These are phyloP conservation scores for Passalora sequoiae DNA, from an alignment of 2,329 filamentous ascomycete species.

Conservation along the genomic window DNA sequence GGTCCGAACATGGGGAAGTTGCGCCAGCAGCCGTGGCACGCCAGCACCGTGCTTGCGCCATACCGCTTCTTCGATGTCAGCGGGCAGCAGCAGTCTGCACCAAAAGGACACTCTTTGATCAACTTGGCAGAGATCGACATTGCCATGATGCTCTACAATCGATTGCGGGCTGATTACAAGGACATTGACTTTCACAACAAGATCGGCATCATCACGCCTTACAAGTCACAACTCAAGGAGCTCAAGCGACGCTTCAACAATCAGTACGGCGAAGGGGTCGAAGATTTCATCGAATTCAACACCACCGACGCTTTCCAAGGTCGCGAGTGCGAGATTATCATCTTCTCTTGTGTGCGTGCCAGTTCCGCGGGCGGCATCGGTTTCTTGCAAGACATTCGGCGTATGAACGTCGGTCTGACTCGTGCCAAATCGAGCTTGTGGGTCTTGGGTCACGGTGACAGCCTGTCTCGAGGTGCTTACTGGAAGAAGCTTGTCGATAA, in stretches of 20 bases:
- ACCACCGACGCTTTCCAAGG: slow-evolving; percentile 98
- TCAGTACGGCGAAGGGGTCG: slow-evolving; percentile 68
- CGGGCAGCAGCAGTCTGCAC: slow-evolving; percentile 76
- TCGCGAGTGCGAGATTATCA: slow-evolving; percentile 94
- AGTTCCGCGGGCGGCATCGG: slow-evolving; percentile 90
- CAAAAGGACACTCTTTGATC: slow-evolving; percentile 80
- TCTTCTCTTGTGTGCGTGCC: slow-evolving; percentile 96
- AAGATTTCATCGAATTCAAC: slow-evolving; percentile 87
- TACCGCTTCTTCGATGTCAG: slow-evolving; percentile 97
- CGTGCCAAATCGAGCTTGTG: slow-evolving; percentile 94
- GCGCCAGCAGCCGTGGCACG: slow-evolving; percentile 79
- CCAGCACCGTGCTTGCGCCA: slow-evolving; percentile 72
- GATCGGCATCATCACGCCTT: slow-evolving; percentile 95
- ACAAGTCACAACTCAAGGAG: slow-evolving; percentile 85
- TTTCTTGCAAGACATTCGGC: slow-evolving; percentile 95
- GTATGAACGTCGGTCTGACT: slow-evolving; percentile 98
- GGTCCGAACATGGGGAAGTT: slow-evolving; percentile 62
- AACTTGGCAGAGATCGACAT: slow-evolving; percentile 83
- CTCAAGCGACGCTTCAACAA: slow-evolving; percentile 69
- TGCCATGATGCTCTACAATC: slow-evolving; percentile 76
- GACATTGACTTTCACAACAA: slow-evolving; percentile 57
- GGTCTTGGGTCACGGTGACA: slow-evolving; percentile 88
- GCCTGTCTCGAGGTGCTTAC: slow-evolving; percentile 79
- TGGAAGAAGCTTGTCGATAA: slow-evolving; percentile 85
- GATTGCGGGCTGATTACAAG: slow-evolving; percentile 64